Conservation (phyloP, 2,329 filamentous ascomycete species). For the Huntiella abstrusa region DNA sequence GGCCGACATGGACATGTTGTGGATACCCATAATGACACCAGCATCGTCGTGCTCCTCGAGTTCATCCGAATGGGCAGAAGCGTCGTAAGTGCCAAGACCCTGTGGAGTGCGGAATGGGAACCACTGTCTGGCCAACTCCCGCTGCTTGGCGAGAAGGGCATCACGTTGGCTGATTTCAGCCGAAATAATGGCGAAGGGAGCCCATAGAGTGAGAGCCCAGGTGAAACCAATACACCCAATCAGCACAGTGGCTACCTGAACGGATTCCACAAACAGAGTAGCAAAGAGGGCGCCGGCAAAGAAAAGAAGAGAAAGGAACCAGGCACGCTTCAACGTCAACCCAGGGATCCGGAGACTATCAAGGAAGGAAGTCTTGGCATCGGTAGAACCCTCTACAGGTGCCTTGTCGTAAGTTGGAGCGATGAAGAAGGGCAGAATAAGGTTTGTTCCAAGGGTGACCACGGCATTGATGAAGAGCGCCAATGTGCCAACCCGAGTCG, state of each 20-base stretch:
- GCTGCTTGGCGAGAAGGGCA: slow-evolving; percentile 24
- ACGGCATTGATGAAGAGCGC: slow-evolving; percentile 78
- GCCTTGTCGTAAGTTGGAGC: slow-evolving; percentile 51
- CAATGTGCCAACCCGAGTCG: slow-evolving; percentile 73
- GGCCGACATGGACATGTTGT: slow-evolving; percentile 85
- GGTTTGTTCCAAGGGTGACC: slow-evolving; percentile 62
- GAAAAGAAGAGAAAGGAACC: slow-evolving; percentile 70
- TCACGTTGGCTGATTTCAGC: slow-evolving; percentile 78
- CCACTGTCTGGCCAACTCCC: slow-evolving; percentile 11
- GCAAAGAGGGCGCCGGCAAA: slow-evolving; percentile 68
- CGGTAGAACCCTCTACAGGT: slow-evolving; percentile 12
- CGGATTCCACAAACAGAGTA: slow-evolving; percentile 58
- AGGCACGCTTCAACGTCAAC: slow-evolving; percentile 72
- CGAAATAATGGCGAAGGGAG: slow-evolving; percentile 85
- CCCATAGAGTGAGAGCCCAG: slow-evolving; percentile 88
- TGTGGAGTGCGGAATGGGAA: slow-evolving; percentile 10
- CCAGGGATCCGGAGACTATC: slow-evolving; percentile 55
- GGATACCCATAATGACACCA: slow-evolving; percentile 79
- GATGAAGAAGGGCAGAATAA: slow-evolving; percentile 71
- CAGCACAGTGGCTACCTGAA: slow-evolving; percentile 53
- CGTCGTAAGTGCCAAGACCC: slow-evolving; percentile 9
- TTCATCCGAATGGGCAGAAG: slow-evolving; percentile 22
- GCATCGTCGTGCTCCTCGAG: slow-evolving; percentile 53
- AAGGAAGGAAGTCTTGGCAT: slow-evolving; percentile 24
- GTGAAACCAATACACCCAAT: slow-evolving; percentile 72